Percentiles rank a stretch among this genome's conserved stretches.
Evolutionary conservation across 2,329 filamentous ascomycete species (phyloP).

Genomic region (Fusarium drepaniforme): DNA sequence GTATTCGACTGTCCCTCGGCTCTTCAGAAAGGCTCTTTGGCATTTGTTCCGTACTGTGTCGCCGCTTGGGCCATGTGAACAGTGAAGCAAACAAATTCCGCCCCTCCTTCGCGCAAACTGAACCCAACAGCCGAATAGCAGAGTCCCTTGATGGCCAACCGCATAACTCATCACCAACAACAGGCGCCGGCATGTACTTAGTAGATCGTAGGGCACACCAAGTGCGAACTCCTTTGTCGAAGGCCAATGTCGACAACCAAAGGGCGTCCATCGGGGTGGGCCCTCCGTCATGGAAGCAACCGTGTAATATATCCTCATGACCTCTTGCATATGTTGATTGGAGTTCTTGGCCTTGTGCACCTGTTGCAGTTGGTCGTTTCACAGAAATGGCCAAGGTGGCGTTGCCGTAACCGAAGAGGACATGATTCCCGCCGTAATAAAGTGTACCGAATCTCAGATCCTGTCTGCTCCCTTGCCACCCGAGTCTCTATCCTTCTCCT

Average conservation of each 20-base stretch:
- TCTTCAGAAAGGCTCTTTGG: constrained; percentile 3
- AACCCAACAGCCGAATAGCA: constrained; percentile 38
- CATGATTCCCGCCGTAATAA: constrained; percentile 22
- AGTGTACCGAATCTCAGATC: constrained; percentile 22
- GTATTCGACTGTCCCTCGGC: constrained; percentile 14
- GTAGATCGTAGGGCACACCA: constrained; percentile 20
- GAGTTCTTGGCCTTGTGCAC: constrained; percentile 17
- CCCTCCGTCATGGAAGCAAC: constrained; percentile 22
- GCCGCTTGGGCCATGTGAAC: constrained; percentile 16
- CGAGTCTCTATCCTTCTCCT: neutral
- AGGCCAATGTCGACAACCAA: constrained; percentile 5
- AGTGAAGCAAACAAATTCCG: constrained; percentile 30
- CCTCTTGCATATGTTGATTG: constrained; percentile 19
- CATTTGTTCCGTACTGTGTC: constrained; percentile 18
- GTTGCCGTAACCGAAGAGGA: constrained; percentile 16
- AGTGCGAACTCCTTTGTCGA: constrained; percentile 6
- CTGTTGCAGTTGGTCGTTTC: constrained; percentile 28
- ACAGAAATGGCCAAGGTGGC: constrained; percentile 31
- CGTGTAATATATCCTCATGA: constrained; percentile 33
- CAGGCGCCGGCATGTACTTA: constrained; percentile 27
- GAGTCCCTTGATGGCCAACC: constrained; percentile 27
- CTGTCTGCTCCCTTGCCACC: neutral
- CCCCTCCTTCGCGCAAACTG: constrained; percentile 13
- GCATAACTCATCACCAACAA: constrained; percentile 40
- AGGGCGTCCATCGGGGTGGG: constrained; percentile 21